Evolutionary conservation across 345 rosid genomes (phyloP).

Genomic region (Hirschfeldia incana): DNA sequence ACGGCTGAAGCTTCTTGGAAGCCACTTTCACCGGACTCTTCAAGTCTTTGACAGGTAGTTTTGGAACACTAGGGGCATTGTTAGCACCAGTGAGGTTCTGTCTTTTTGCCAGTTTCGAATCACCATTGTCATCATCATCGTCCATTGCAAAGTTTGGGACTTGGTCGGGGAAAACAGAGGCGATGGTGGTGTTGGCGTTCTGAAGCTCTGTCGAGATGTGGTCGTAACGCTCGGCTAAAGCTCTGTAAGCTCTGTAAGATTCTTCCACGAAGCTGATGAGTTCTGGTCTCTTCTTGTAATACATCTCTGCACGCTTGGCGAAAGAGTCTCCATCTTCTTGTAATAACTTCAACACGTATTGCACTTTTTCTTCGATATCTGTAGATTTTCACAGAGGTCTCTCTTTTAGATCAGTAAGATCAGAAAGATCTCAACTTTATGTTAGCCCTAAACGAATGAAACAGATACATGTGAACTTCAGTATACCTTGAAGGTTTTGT

Average conservation of each 20-base stretch:
- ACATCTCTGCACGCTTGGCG: constrained; percentile 97
- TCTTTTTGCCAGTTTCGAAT: constrained; percentile 37
- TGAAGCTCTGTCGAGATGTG: constrained; percentile 93
- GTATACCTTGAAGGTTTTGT: constrained; percentile 87
- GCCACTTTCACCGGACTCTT: constrained; percentile 48
- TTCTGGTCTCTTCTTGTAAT: constrained; percentile 95
- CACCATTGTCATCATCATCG: constrained; percentile 48
- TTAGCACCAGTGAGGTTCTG: constrained; percentile 30
- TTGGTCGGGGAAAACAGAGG: constrained; percentile 84
- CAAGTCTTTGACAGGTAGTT: constrained; percentile 59
- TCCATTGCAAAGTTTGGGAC: constrained; percentile 75
- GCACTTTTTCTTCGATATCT: constrained; percentile 96
- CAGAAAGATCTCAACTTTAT: constrained; percentile 1
- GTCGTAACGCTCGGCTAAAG: constrained; percentile 86
- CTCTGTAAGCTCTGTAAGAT: constrained; percentile 79
- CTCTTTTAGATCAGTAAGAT: too few species aligned
- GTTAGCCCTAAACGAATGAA: background rate
- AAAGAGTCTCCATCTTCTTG: constrained; percentile 97
- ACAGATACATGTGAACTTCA: background rate
- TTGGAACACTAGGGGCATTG: constrained; percentile 65
- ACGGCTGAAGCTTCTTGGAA: constrained; percentile 57
- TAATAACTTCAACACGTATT: constrained; percentile 58
- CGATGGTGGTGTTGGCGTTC: constrained; percentile 91
- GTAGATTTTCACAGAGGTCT: constrained; percentile 7
- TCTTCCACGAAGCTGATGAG: constrained; percentile 85